Evolutionary conservation across 768 basidiomycete genomes (phyloP).

Genomic region (Leccinum disarticulatum): DNA sequence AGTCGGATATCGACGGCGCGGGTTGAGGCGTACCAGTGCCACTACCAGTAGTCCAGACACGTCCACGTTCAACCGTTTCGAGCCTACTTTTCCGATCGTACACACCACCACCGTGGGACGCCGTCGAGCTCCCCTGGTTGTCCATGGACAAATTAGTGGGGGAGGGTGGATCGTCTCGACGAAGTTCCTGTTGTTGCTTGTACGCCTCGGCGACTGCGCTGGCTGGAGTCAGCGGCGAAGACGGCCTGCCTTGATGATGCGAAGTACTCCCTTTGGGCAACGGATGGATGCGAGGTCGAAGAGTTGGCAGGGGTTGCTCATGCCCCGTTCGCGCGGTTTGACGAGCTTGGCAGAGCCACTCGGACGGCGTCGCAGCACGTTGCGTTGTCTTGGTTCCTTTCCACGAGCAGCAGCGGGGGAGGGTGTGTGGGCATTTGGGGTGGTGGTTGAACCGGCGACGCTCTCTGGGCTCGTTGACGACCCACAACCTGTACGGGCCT

Average conservation of each 20-base stretch:
- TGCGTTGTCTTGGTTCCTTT: constrained; percentile 25
- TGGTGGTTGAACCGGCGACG: neutral
- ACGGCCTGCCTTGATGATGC: neutral
- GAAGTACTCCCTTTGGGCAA: neutral
- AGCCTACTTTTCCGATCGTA: constrained; percentile 15
- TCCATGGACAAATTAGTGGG: constrained; percentile 27
- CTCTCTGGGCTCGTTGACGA: constrained; percentile 16
- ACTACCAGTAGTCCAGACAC: neutral
- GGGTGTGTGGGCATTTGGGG: constrained; percentile 4
- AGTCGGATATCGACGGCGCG: constrained; percentile 13
- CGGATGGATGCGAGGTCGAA: neutral
- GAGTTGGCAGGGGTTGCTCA: constrained; percentile 6
- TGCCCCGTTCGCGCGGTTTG: constrained; percentile 15
- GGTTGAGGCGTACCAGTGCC: neutral
- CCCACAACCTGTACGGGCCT: neutral
- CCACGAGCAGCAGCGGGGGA: neutral
- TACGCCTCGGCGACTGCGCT: constrained; percentile 47
- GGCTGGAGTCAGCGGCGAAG: constrained; percentile 42
- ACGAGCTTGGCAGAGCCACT: constrained; percentile 28
- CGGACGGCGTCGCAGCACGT: constrained; percentile 32
- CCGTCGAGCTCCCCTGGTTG: constrained; percentile 20
- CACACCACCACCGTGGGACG: constrained; percentile 7
- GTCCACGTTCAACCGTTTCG: constrained; percentile 5
- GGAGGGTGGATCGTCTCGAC: constrained; percentile 10
- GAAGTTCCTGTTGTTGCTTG: constrained; percentile 40